These are phyloP conservation scores for Plasmodium chabaudi DNA, from an alignment of 169 alveolate species.

Conservation along the genomic window DNA sequence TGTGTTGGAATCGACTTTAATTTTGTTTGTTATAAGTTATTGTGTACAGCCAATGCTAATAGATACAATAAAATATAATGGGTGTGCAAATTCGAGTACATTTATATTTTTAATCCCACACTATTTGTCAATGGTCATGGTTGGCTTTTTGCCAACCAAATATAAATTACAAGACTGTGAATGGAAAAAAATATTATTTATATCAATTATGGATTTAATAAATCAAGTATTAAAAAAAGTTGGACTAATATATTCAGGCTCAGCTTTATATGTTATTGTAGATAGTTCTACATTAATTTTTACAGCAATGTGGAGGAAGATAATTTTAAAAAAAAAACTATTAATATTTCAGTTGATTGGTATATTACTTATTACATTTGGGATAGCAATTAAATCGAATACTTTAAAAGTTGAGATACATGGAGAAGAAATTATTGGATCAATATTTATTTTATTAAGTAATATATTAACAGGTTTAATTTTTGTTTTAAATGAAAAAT, in stretches of 20 bases:
- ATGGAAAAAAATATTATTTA: conserved; percentile 80
- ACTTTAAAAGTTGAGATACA: conserved; percentile 74
- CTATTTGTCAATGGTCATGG: conserved; percentile 81
- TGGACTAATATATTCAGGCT: conserved; percentile 81
- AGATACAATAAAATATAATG: conserved; percentile 60
- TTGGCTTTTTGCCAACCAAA: conserved; percentile 78
- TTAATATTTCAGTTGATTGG: conserved; percentile 60
- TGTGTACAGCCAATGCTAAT: conserved; percentile 51
- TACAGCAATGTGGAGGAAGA: conserved; percentile 81
- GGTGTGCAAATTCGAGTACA: conserved; percentile 79
- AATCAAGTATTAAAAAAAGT: conserved; percentile 82
- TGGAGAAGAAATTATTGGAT: conserved; percentile 80
- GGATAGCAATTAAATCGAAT: conserved; percentile 80
- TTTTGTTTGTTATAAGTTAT: conserved; percentile 43
- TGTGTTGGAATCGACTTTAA: conserved; percentile 10
- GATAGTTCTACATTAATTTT: conserved; percentile 81
- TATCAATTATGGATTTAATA: conserved; percentile 77
- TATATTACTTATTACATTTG: conserved; percentile 77
- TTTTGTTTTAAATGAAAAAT: conserved; percentile 80
- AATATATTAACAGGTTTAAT: conserved; percentile 78
- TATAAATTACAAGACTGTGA: conserved; percentile 77
- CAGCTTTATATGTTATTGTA: conserved; percentile 79
- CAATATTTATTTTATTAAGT: conserved; percentile 69
- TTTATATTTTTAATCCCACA: conserved; percentile 81
- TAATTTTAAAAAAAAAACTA: conserved; percentile 72